Percentiles rank a stretch among this genome's conserved stretches.
These are phyloP conservation scores for Clavispora fructus DNA, from an alignment of 805 yeast species.

Conservation along the genomic window DNA sequence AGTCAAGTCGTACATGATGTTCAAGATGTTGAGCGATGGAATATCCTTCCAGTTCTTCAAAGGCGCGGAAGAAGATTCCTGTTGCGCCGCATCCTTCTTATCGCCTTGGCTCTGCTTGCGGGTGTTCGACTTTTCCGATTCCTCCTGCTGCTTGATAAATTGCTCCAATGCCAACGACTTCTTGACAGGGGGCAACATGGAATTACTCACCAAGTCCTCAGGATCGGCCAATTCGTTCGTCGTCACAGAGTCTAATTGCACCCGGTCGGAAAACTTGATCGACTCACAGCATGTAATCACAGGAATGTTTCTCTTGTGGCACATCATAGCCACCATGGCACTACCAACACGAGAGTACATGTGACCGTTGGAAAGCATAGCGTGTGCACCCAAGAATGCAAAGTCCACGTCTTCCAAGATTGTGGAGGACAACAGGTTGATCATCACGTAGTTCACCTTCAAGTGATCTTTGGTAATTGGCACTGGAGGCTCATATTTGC, in stretches of 20 bases:
- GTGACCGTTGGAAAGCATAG: conserved; percentile 92
- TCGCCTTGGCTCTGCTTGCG: conserved; percentile 21
- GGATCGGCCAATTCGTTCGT: conserved; percentile 84
- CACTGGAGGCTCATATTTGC: conserved; percentile 12
- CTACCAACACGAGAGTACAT: conserved; percentile 92
- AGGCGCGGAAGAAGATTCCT: conserved; percentile 31
- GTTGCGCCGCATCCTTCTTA: conserved; percentile 11
- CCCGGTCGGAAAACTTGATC: conserved; percentile 89
- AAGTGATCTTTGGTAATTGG: conserved; percentile 49
- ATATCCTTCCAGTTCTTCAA: conserved; percentile 59
- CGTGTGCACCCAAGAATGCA: conserved; percentile 93
- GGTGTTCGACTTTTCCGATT: conserved; percentile 15
- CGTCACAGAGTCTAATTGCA: conserved; percentile 93
- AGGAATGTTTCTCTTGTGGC: conserved; percentile 83
- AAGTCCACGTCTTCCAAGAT: conserved; percentile 83
- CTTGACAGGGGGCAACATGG: conserved; percentile 51
- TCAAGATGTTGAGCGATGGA: conserved; percentile 66
- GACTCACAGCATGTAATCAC: conserved; percentile 95
- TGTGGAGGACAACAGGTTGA: conserved; percentile 69
- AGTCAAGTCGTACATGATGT: conserved; percentile 88
- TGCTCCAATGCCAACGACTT: conserved; percentile 62
- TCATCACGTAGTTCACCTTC: conserved; percentile 70
- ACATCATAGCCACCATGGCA: conserved; percentile 88
- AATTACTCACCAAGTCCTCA: conserved; percentile 54
- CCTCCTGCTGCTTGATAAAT: conserved; percentile 44